Conservation (phyloP, 108 stramenopile species). For the Aurantiochytrium sp. region DNA sequence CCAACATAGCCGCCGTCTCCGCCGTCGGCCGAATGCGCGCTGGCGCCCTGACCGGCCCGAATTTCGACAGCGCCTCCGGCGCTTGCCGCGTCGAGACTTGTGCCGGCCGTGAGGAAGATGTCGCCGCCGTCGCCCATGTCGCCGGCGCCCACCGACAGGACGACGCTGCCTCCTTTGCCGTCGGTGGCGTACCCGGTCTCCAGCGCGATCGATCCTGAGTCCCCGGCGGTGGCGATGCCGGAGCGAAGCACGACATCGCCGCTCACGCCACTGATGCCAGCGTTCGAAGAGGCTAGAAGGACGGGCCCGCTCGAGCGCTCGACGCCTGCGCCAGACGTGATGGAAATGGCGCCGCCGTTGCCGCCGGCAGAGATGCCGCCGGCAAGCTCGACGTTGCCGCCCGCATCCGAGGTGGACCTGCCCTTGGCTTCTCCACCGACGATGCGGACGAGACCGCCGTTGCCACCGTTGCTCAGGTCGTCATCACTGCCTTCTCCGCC, state of each 20-base stretch:
- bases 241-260: conserved; percentile 44
- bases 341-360: conserved; percentile 41
- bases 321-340: conserved; percentile 41
- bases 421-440: conserved; percentile 41
- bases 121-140: conserved; percentile 48
- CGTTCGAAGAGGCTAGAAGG: conserved; percentile 34
- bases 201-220: conserved; percentile 25
- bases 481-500: conserved; percentile 47
- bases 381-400: conserved; percentile 36
- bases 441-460: conserved; percentile 44
- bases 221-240: conserved; percentile 30
- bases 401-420: conserved; percentile 31
- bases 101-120: conserved; percentile 35
- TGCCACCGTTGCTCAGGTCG: conserved; percentile 43
- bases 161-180: conserved; percentile 32
- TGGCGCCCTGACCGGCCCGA: conserved; percentile 31
- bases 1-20: conserved; percentile 62
- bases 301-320: conserved; percentile 40
- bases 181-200: background rate
- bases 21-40: conserved; percentile 51
- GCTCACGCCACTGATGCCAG: conserved; percentile 42
- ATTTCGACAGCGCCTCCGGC: background rate
- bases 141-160: conserved; percentile 40
- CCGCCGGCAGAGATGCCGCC: conserved; percentile 43
- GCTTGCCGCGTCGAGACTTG: background rate